These are phyloP conservation scores for Pythium phragmiticola DNA, from an alignment of 352 stramenopile genomes.

Conservation along the genomic window DNA sequence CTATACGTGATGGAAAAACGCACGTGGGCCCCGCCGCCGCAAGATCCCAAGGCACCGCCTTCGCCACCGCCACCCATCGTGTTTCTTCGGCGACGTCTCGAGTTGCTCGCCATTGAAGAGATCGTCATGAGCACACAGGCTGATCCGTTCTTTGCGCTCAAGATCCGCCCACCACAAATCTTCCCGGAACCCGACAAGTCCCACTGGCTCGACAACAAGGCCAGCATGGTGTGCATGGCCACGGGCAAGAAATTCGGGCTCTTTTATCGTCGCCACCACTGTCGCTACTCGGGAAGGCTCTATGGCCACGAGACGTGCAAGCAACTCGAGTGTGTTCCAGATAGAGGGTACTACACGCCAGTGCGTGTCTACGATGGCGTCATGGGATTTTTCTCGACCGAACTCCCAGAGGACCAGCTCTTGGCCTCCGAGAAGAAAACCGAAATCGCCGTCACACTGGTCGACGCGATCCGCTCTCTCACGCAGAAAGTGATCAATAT, in stretches of 20 bases:
- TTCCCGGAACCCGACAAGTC: constrained; percentile 66
- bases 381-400: constrained; percentile 80
- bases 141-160: constrained; percentile 79
- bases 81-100: constrained; percentile 66
- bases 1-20: constrained; percentile 82
- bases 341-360: constrained; percentile 77
- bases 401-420: constrained; percentile 81
- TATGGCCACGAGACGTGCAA: constrained; percentile 86
- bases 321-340: constrained; percentile 73
- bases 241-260: constrained; percentile 88
- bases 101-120: constrained; percentile 62
- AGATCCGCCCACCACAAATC: constrained; percentile 53
- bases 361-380: constrained; percentile 77
- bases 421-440: constrained; percentile 86
- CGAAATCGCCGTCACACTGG: constrained; percentile 82
- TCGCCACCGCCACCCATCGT: constrained; percentile 59
- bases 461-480: constrained; percentile 65
- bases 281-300: constrained; percentile 82
- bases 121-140: constrained; percentile 80
- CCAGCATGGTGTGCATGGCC: constrained; percentile 79
- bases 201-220: constrained; percentile 86
- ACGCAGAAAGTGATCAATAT: constrained; percentile 60
- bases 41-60: constrained; percentile 50
- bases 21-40: constrained; percentile 44
- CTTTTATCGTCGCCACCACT: constrained; percentile 88